These are phyloP conservation scores for Lizonia empirigonia DNA, from an alignment of 2,329 filamentous ascomycete species.

Conservation along the genomic window DNA sequence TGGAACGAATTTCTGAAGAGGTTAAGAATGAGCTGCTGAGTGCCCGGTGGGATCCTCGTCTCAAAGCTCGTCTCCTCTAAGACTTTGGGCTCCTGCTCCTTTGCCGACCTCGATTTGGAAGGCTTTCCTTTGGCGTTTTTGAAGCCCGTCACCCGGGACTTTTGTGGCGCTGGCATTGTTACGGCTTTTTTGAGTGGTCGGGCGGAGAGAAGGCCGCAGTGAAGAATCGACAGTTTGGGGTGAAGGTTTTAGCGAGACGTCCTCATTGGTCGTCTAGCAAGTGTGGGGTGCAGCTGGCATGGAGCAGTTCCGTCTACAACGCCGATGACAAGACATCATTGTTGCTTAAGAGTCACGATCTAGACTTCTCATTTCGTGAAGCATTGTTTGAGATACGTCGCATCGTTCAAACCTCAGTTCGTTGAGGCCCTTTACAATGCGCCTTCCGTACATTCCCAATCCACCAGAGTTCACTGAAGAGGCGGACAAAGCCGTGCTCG, in stretches of 20 bases:
- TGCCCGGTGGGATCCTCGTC: constrained; percentile 52
- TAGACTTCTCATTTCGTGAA: neutral
- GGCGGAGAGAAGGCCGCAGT: constrained; percentile 13
- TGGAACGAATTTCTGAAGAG: constrained; percentile 72
- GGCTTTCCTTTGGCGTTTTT: constrained; percentile 25
- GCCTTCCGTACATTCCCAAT: constrained; percentile 60
- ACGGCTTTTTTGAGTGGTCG: neutral
- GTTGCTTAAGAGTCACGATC: neutral
- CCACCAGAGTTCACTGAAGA: constrained; percentile 54
- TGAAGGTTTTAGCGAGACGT: constrained; percentile 16
- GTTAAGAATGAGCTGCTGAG: constrained; percentile 74
- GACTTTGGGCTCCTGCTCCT: constrained; percentile 16
- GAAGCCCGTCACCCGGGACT: constrained; percentile 15
- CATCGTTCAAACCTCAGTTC: neutral
- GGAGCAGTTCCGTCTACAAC: neutral
- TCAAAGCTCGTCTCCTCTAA: constrained; percentile 9
- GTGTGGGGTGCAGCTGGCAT: constrained; percentile 10
- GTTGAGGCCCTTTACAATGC: constrained; percentile 49
- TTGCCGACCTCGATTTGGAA: constrained; percentile 11
- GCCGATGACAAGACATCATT: neutral
- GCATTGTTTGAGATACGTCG: neutral
- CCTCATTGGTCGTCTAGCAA: constrained; percentile 3
- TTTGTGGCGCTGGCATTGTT: constrained; percentile 11
- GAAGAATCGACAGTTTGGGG: constrained; percentile 15
- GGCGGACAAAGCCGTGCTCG: constrained; percentile 58